A percentile compares a stretch with the other conserved stretches of the same genome.
These are phyloP conservation scores for Thermochaetoides thermophila DNA, from an alignment of 495 filamentous ascomycete genomes.

Conservation along the genomic window DNA sequence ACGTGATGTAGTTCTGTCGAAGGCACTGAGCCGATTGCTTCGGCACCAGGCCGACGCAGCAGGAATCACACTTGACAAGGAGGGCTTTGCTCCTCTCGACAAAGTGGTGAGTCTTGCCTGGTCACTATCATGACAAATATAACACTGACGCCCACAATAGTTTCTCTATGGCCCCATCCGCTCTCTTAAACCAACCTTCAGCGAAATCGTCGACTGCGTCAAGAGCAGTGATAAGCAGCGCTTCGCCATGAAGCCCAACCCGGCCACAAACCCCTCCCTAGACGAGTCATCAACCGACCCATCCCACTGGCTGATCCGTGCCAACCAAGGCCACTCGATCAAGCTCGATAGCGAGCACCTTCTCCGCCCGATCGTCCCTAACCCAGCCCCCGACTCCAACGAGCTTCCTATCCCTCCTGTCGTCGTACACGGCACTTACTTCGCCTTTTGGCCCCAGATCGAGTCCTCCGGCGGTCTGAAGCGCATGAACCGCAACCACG, in stretches of 20 bases:
- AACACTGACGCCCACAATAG: constrained; percentile 23
- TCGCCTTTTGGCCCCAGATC: constrained; percentile 59
- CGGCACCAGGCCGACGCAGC: constrained; percentile 73
- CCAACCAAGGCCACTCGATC: constrained; percentile 81
- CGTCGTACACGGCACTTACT: constrained; percentile 81
- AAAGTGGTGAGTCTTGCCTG: constrained; percentile 49
- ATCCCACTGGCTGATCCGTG: constrained; percentile 71
- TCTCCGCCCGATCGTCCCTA: constrained; percentile 46
- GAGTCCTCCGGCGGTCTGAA: constrained; percentile 57
- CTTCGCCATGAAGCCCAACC: constrained; percentile 46
- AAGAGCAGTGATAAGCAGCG: constrained; percentile 76
- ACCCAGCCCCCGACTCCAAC: constrained; percentile 20
- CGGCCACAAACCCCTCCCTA: constrained; percentile 19
- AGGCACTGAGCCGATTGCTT: constrained; percentile 62
- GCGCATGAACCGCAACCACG: constrained; percentile 67
- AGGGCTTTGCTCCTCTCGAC: constrained; percentile 67
- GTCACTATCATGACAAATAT: constrained; percentile 1
- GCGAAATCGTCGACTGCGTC: constrained; percentile 60
- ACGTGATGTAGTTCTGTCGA: constrained; percentile 58
- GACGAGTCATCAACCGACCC: constrained; percentile 32
- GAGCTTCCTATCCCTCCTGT: constrained; percentile 34
- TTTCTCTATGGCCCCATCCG: constrained; percentile 56
- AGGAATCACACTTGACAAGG: constrained; percentile 55
- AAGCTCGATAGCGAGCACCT: constrained; percentile 52
- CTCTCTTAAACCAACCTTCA: constrained; percentile 53